These are phyloP conservation scores for Globisporangium okanoganense DNA, from an alignment of 352 stramenopile genomes.

Conservation along the genomic window DNA sequence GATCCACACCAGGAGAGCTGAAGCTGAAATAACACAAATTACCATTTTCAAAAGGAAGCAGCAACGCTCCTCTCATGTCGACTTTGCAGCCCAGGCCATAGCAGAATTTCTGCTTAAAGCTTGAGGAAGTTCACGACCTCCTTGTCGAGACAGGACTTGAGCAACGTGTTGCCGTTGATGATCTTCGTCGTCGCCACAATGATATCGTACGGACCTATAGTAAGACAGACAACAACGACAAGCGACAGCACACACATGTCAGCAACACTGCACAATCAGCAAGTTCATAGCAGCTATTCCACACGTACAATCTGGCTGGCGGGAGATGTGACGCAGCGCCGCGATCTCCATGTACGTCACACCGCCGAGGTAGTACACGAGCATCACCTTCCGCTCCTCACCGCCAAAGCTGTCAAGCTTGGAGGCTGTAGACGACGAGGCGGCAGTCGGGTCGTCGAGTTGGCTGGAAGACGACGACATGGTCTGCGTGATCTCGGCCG, in stretches of 20 bases:
- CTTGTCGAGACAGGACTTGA: conserved; percentile 87
- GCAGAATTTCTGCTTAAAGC: conserved; percentile 25
- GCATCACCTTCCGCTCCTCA: conserved; percentile 89
- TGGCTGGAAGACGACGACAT: conserved; percentile 14
- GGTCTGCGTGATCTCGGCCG: conserved; percentile 68
- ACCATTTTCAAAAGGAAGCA: not conserved
- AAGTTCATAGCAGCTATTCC: conserved; percentile 1
- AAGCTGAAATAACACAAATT: not conserved
- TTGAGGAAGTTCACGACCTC: conserved; percentile 76
- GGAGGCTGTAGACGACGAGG: conserved; percentile 21
- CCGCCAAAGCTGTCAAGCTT: conserved; percentile 73
- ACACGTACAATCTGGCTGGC: conserved; percentile 87
- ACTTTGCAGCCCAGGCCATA: not conserved
- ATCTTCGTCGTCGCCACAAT: conserved; percentile 94
- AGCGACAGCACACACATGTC: not conserved
- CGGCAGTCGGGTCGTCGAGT: conserved; percentile 5
- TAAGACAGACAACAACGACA: conserved; percentile 6
- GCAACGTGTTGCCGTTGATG: conserved; percentile 75
- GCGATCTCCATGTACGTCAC: conserved; percentile 98
- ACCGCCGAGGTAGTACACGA: conserved; percentile 96
- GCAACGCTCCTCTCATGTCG: not conserved
- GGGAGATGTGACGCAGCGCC: conserved; percentile 92
- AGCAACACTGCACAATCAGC: conserved; percentile 11
- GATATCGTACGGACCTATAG: conserved; percentile 88
- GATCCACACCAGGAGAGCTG: not conserved